Base-by-base conservation (phyloP, 345 rosid species). In the Eucalyptus erythrocorys region DNA sequence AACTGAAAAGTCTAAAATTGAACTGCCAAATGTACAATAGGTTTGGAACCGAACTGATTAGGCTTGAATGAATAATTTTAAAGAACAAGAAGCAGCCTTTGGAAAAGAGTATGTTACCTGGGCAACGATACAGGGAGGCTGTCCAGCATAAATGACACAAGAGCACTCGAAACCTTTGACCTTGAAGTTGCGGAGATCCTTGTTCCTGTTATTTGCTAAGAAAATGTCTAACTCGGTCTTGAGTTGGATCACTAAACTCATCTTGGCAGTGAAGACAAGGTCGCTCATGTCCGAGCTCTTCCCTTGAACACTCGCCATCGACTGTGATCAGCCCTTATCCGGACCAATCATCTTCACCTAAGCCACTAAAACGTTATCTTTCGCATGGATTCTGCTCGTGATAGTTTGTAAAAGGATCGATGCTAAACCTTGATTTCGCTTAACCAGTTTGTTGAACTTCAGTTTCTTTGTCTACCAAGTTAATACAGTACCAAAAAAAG, bases 301-400 rank as follows among this genome's bases (percentile, higher is more conserved):
- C 88, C 97, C 97, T 47, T 91, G 47, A 93, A 96, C 10, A 89
- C 92, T 90, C 93, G 90, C 95, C 95, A 95, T 88, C 91, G 93
- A 32, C 87, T 45, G 84, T 93, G 96, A 86, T 48, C 86, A 86
- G 50, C 51, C 87, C 37, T 34, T 85, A 85, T 27, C 34, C 50
- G 45, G 43, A 85, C 16, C 55, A 45, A 32, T 53, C 51, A 85
- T 85, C 32, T 27, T 76, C 12, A 19, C 47, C 45, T 76, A 0
- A 76, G 82, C 47, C 45, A 2, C 82, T 76, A 76, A 19, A 40
- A 22, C 47, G 13, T 1, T 21, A 21, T 76, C 0, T 76, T 76
- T 76, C 5, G 16, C 0, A 0, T 6, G 15, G 45, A 76, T 76
- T 76, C 27, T 12, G 2, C 45, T 76, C 0, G 47, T 21, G 7